Evolutionary conservation across 129 eudicot species (phyloP), one percentile per base, ranked within the genome.

Genomic region (Escallonia rubra): DNA sequence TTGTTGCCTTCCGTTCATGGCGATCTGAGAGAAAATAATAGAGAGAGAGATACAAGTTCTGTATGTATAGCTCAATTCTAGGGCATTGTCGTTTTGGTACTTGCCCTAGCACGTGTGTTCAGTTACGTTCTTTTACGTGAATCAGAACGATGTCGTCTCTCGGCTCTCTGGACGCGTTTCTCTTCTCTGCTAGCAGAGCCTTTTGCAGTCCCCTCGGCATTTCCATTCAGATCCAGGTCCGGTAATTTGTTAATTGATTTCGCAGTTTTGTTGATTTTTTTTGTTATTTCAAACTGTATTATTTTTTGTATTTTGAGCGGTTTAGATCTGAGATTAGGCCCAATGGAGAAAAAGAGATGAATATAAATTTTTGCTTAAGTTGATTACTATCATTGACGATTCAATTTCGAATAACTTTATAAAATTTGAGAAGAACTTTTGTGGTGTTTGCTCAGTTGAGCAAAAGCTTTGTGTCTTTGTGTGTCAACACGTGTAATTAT

Each of bases 211-310:
- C 90, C n/a, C 57, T 85, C 61, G 93, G 85, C 13, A 72, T 81
- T 68, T 91, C 85, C 64, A 38, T 91, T 76, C 97, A 91, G 97
- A 87, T 91, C 93, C 97, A 91, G 97, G 97, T 91, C 4, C 9
- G 41, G 3, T 6, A 23, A 50, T 39, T 16, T 44, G 0, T 11
- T 50, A 46, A 50, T 50, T 46, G 50, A 6, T 46, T 59, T 65
- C 6, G 0, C 34, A 34, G 16, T 9, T 41, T 39, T 47, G 52
- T 42, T 45, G 66, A 14, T 73, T 4, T 13, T 13, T 23, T 42
- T 59, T 64, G 9, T 42, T 9, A 43, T 67, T 3, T 69, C 3
- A 38, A 46, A 49, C 41, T 12, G 50, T 40, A 56, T 39, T 54
- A 16, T 62, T 61, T 51, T 10, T 4, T 52, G 40, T 49, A 41